Conservation (phyloP, 108 stramenopile genomes). For the Aurantiochytrium sp. region DNA sequence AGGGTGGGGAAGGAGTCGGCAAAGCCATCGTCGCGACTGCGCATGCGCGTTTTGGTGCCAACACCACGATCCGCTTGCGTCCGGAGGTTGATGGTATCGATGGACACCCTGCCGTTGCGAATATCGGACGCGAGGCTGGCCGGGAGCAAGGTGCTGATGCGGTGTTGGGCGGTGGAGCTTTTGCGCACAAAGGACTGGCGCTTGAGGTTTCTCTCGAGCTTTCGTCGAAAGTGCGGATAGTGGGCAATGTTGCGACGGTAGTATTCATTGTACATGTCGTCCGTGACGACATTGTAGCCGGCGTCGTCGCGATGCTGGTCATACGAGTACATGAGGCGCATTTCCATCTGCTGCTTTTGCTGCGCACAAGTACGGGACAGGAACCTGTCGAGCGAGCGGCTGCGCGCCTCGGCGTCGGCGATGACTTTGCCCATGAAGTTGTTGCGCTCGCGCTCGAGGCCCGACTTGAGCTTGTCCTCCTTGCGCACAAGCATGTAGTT, state of each 20-base stretch:
- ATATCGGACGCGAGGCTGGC: too few species aligned
- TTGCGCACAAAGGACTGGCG: not conserved
- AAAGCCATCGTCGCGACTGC: too few species aligned
- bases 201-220: not conserved
- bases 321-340: conserved; percentile 21
- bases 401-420: not conserved
- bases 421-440: not conserved
- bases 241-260: not conserved
- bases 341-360: not conserved
- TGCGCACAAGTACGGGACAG: not conserved
- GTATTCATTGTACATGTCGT: not conserved
- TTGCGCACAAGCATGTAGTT: conserved; percentile 36
- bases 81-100: too few species aligned
- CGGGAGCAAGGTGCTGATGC: not conserved
- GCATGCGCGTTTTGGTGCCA: too few species aligned
- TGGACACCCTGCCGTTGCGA: too few species aligned
- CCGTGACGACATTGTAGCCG: not conserved
- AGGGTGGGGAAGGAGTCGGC: too few species aligned
- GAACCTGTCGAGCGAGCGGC: not conserved
- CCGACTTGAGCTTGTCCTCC: not conserved
- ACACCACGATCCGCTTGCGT: too few species aligned
- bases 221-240: not conserved
- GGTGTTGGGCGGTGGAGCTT: not conserved
- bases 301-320: not conserved
- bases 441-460: not conserved